Conservation (phyloP, 2,329 filamentous ascomycete genomes). For the Furcasterigmium sp. region DNA sequence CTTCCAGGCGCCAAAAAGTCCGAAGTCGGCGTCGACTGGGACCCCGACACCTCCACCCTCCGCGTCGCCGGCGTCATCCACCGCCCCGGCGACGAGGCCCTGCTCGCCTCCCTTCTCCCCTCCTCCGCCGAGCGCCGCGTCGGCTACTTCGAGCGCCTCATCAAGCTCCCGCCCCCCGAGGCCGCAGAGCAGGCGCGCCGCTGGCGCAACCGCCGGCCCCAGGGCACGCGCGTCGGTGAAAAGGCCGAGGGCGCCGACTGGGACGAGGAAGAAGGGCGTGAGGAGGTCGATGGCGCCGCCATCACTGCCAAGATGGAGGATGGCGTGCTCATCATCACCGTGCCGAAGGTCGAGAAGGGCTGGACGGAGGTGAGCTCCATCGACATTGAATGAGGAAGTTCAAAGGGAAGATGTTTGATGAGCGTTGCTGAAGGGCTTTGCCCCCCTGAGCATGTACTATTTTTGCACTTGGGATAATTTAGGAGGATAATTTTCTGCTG, state of each 20-base stretch:
- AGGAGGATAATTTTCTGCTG: not conserved
- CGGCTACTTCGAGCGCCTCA: conserved; percentile 67
- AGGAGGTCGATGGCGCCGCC: conserved; percentile 58
- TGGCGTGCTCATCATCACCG: conserved; percentile 69
- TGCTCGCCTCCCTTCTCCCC: conserved; percentile 54
- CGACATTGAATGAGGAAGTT: conserved; percentile 50
- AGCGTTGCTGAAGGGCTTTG: too few relatives aligned
- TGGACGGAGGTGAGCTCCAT: conserved; percentile 60
- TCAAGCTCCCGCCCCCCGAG: conserved; percentile 50
- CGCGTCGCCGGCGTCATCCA: conserved; percentile 68
- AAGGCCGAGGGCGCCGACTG: conserved; percentile 18
- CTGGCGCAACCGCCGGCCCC: not conserved
- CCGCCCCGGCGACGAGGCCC: conserved; percentile 64
- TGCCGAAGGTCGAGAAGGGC: conserved; percentile 66
- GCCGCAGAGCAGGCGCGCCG: not conserved
- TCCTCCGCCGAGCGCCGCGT: conserved; percentile 62
- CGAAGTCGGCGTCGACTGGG: conserved; percentile 72
- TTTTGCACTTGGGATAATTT: too few relatives aligned
- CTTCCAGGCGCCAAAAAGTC: conserved; percentile 76
- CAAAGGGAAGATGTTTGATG: too few relatives aligned
- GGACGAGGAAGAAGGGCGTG: conserved; percentile 36
- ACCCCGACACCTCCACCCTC: conserved; percentile 60
- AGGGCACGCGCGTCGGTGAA: conserved; percentile 2
- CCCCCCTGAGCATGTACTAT: too few relatives aligned
- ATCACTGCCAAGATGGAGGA: conserved; percentile 77